Base-by-base conservation (phyloP, 2,329 filamentous ascomycete genomes). In the Shiraia bambusicola region DNA sequence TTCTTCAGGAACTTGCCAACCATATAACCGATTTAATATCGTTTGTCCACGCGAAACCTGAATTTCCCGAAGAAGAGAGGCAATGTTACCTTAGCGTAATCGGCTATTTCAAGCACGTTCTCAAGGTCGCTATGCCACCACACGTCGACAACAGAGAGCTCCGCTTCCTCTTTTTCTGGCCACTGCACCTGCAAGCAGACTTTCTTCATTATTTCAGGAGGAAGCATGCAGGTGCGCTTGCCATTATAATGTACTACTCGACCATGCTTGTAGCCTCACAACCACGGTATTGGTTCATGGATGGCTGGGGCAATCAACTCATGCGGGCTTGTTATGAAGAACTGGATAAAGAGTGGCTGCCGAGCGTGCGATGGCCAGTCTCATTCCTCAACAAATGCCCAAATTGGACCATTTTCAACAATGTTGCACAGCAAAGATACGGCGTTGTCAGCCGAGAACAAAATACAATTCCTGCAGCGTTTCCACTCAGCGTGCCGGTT, bases 241-340 rank as follows among this genome's bases (percentile, higher is more conserved):
- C 67, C 2, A 43, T 73, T 15, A 40, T 73, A 11, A 65, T 69
- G 31, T 58, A 70, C 37, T 74, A 70, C 42, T 59, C 65, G 11
- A 56, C 67, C 10, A 47, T 69, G 6, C 47, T 72, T 2, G 56
- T 60, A 15, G 53, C 52, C 5, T 52, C 67, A 5, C 68, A 70
- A 40, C 43, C 53, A 53, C 42, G 50, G 10, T 69, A 65, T 58
- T 74, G 59, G 71, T 70, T 69, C 72, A 56, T 69, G 42, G 41
- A 61, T 2, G 64, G 62, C 1, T 66, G 68, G 63, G 63, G 56
- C 13, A 44, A 60, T 27, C 49, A 57, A 14, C 38, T 66, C 4
- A 56, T 65, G 36, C 45, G 47, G 7, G 49, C 52, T 3, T 58
- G 62, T 28, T 48, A 40, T 8, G 47, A 61, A 8, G 35, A 29